Conservation (phyloP, 2,329 filamentous ascomycete genomes). For the Amphichorda felina region DNA sequence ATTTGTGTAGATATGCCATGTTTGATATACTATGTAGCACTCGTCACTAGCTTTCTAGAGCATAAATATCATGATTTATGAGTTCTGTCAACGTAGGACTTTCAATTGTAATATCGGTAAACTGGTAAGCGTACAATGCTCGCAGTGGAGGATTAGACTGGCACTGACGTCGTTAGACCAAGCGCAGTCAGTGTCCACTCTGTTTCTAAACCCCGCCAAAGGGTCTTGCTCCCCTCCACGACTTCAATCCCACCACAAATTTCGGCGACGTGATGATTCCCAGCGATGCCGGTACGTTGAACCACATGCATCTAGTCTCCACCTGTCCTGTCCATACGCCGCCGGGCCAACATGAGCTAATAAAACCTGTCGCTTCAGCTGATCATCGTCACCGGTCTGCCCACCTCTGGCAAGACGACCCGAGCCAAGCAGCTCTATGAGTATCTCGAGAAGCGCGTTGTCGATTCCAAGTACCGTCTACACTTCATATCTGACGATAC, state of each 20-base stretch:
- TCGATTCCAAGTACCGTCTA: slow-evolving; percentile 43
- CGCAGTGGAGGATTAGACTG: too few relatives aligned
- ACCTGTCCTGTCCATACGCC: too few relatives aligned
- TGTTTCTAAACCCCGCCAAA: too few relatives aligned
- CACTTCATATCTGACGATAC: slow-evolving; percentile 65
- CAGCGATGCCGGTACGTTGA: slow-evolving; percentile 3
- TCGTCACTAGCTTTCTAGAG: background rate
- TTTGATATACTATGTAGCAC: background rate
- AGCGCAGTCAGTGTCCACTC: too few relatives aligned
- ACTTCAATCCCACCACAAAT: too few relatives aligned
- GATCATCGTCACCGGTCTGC: slow-evolving; percentile 55
- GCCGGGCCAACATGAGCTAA: background rate
- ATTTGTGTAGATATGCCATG: background rate
- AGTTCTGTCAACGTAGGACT: too few relatives aligned
- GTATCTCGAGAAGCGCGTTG: slow-evolving; percentile 49
- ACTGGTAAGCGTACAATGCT: too few relatives aligned
- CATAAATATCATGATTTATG: too few relatives aligned
- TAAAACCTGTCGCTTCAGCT: slow-evolving; percentile 33
- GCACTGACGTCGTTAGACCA: too few relatives aligned
- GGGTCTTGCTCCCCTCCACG: too few relatives aligned
- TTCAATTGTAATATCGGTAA: too few relatives aligned
- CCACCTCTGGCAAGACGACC: slow-evolving; percentile 57
- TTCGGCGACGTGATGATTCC: background rate
- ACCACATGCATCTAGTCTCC: too few relatives aligned
- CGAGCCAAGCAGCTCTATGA: slow-evolving; percentile 53